Evolutionary conservation across 2,329 filamentous ascomycete species (phyloP).

Genomic region (Fusarium mangiferae): DNA sequence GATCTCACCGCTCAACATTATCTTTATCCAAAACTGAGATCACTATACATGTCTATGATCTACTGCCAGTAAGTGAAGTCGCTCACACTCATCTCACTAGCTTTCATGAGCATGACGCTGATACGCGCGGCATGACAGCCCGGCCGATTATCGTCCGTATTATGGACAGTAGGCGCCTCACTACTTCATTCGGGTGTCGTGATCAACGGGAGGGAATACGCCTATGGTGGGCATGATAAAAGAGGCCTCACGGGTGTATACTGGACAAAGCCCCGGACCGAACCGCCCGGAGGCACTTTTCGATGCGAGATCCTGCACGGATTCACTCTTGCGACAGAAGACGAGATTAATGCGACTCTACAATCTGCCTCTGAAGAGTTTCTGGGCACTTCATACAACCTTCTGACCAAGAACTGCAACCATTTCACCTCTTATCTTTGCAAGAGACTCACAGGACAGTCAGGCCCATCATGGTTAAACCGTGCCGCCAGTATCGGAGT

Average conservation of each 20-base stretch:
- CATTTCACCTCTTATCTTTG: constrained; percentile 86
- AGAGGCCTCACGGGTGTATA: constrained; percentile 81
- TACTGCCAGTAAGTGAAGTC: constrained; percentile 69
- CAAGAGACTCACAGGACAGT: constrained; percentile 74
- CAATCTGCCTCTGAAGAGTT: constrained; percentile 77
- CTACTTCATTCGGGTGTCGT: constrained; percentile 86
- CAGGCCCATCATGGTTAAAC: constrained; percentile 81
- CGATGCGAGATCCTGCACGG: constrained; percentile 80
- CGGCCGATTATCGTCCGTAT: constrained; percentile 76
- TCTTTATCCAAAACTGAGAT: constrained; percentile 79
- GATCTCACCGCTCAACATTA: constrained; percentile 70
- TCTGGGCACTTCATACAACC: constrained; percentile 79
- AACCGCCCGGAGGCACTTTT: constrained; percentile 83
- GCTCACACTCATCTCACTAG: background rate
- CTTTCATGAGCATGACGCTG: constrained; percentile 20
- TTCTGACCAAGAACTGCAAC: constrained; percentile 87
- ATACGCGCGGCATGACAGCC: constrained; percentile 59
- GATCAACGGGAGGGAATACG: constrained; percentile 83
- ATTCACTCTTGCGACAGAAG: constrained; percentile 74
- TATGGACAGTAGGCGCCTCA: constrained; percentile 82
- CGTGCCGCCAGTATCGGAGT: constrained; percentile 85
- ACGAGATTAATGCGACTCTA: constrained; percentile 78
- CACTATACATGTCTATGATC: constrained; percentile 80
- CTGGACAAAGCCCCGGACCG: constrained; percentile 77
- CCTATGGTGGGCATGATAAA: constrained; percentile 83